Evolutionary conservation across 2,329 filamentous ascomycete species (phyloP).

Genomic region (Verticillium tricorpus): DNA sequence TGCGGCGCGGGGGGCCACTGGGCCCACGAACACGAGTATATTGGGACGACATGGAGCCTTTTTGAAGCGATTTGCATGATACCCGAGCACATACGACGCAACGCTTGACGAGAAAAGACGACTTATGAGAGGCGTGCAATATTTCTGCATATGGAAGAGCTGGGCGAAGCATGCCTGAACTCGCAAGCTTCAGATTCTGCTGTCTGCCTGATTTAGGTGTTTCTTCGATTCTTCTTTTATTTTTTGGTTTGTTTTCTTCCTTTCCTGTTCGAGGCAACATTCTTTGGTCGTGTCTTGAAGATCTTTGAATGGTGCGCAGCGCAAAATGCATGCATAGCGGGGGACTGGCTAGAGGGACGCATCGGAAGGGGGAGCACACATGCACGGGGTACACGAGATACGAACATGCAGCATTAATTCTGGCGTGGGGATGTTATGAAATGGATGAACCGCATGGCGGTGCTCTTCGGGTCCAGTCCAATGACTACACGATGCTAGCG

Average conservation of each 20-base stretch:
- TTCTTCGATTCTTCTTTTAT: neutral
- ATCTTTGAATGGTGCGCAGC: neutral
- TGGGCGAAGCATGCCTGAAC: neutral
- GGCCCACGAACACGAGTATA: neutral
- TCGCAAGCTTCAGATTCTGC: neutral
- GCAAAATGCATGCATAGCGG: neutral
- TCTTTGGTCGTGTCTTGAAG: no score
- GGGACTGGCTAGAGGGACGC: neutral
- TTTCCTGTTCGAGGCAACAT: neutral
- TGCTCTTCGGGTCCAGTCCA: no score
- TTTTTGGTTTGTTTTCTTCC: neutral
- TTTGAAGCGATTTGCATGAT: constrained; percentile 11
- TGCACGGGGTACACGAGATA: neutral
- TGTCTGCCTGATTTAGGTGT: neutral
- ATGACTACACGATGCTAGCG: no score
- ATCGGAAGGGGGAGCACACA: neutral
- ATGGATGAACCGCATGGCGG: no score
- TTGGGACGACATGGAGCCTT: constrained; percentile 18
- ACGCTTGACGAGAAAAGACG: neutral
- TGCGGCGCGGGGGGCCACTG: neutral
- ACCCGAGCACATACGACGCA: constrained; percentile 6
- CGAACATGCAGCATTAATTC: neutral
- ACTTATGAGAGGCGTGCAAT: neutral
- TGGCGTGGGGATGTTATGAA: neutral
- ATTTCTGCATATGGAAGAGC: neutral